Percentiles rank a stretch among this genome's conserved stretches.
phyloP scores from a whole-genome alignment of 2,329 filamentous ascomycete genomes.

The Dactylellina leptospora region DNA sequence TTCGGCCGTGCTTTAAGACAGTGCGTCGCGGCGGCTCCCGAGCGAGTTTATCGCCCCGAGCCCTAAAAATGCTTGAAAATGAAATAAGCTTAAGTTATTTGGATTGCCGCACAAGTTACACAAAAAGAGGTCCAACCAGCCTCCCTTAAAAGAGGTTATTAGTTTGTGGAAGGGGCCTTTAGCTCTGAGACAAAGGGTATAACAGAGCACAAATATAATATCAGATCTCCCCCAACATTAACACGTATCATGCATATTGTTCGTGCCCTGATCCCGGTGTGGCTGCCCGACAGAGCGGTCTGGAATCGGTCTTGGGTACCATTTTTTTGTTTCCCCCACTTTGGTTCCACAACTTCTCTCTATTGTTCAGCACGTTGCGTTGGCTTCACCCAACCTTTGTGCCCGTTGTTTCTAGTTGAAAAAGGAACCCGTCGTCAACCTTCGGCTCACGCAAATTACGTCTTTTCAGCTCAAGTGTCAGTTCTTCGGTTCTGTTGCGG shows the following conservation, averaged over 20 bases:
- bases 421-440: background rate
- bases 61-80: conserved; percentile 7
- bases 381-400: conserved; percentile 11
- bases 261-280: conserved; percentile 24
- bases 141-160: background rate
- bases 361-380: conserved; percentile 8
- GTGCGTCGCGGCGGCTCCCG: conserved; percentile 8
- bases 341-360: no score
- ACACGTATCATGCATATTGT: conserved; percentile 41
- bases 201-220: conserved; percentile 10
- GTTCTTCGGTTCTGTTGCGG: no score
- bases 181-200: background rate
- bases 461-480: no score
- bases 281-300: conserved; percentile 32
- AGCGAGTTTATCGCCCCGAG: conserved; percentile 33
- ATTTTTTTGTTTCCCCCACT: conserved; percentile 19
- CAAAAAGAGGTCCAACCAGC: conserved; percentile 13
- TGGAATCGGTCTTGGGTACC: conserved; percentile 10
- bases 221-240: conserved; percentile 38
- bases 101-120: conserved; percentile 45
- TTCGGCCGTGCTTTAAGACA: conserved; percentile 3
- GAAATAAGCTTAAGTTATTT: conserved; percentile 35
- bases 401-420: background rate
- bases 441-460: background rate
- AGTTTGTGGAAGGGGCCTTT: no score